Percentiles rank a stretch among this genome's conserved stretches.
These are phyloP conservation scores for Lignosus rhinocerotis DNA, from an alignment of 1,284 basidiomycete genomes.

Conservation along the genomic window DNA sequence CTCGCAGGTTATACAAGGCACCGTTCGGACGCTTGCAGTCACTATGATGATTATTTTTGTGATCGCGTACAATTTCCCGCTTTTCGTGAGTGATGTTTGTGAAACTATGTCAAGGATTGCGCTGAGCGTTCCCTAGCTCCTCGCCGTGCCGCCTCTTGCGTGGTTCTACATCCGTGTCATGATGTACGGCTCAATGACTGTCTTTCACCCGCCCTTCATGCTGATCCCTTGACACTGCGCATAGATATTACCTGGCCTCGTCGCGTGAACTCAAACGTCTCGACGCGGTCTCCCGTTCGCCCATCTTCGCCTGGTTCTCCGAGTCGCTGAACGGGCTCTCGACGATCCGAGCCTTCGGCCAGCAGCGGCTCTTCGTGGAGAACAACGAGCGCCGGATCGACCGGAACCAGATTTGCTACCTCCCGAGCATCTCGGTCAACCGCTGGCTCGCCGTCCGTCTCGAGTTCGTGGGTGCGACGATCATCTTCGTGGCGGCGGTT, in stretches of 20 bases:
- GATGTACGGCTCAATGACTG: slow-evolving; percentile 48
- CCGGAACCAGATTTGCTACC: slow-evolving; percentile 81
- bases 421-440: slow-evolving; percentile 74
- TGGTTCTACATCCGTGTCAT: slow-evolving; percentile 81
- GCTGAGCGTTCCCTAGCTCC: slow-evolving; percentile 35
- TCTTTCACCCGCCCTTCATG: not conserved
- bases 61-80: slow-evolving; percentile 80
- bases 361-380: slow-evolving; percentile 72
- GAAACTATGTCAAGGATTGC: not conserved
- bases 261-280: slow-evolving; percentile 92
- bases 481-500: slow-evolving; percentile 76
- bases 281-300: slow-evolving; percentile 87
- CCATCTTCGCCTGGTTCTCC: slow-evolving; percentile 89
- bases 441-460: slow-evolving; percentile 79
- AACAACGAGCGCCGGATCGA: slow-evolving; percentile 83
- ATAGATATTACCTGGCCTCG: slow-evolving; percentile 86
- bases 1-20: slow-evolving; percentile 60
- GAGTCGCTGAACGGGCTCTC: slow-evolving; percentile 85
- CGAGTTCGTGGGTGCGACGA: slow-evolving; percentile 83
- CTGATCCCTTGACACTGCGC: not conserved
- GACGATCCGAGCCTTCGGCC: slow-evolving; percentile 83
- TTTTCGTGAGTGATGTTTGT: slow-evolving; percentile 47
- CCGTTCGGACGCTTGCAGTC: slow-evolving; percentile 61
- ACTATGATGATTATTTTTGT: slow-evolving; percentile 79
- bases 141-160: slow-evolving; percentile 73